A percentile compares a stretch with the other conserved stretches of the same genome.
Conservation (phyloP, 179 eudicot genomes). For the Spergularia azorica region DNA sequence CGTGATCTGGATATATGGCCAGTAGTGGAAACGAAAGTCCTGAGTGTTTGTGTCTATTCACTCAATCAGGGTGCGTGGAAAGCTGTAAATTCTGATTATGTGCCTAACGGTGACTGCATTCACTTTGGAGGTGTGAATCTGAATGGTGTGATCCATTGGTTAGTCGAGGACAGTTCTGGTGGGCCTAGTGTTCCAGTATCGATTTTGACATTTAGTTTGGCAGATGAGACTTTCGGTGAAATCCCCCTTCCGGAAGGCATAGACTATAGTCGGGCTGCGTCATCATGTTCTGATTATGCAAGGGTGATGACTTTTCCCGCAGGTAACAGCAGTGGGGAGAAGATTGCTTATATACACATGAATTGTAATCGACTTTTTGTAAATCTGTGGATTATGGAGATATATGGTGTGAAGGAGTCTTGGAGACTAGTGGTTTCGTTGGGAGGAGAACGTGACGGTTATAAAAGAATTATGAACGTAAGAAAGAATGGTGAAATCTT, state of each 20-base stretch:
- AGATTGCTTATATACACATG: not conserved
- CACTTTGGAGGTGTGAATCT: not conserved
- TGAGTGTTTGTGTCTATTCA: not conserved
- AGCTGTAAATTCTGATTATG: not conserved
- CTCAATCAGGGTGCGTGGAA: not conserved
- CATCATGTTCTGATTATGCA: not conserved
- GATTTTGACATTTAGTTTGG: not conserved
- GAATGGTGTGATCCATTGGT: not conserved
- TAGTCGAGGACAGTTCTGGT: not conserved
- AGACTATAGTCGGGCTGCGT: not conserved
- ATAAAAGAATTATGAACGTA: not conserved
- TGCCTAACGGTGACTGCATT: not conserved
- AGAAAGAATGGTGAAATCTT: not conserved
- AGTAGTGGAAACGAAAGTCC: not conserved
- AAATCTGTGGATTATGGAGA: not conserved
- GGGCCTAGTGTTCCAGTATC: not conserved
- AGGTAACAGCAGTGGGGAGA: not conserved
- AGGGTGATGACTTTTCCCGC: not conserved
- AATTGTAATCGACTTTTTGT: not conserved
- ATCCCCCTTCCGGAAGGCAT: not conserved
- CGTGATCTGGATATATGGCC: no score
- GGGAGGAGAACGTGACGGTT: not conserved
- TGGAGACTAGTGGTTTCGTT: not conserved
- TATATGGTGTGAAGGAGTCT: not conserved
- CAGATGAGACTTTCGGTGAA: not conserved